phyloP scores from a whole-genome alignment of 306 rosid genomes.

The Lathyrus tuberosus region DNA sequence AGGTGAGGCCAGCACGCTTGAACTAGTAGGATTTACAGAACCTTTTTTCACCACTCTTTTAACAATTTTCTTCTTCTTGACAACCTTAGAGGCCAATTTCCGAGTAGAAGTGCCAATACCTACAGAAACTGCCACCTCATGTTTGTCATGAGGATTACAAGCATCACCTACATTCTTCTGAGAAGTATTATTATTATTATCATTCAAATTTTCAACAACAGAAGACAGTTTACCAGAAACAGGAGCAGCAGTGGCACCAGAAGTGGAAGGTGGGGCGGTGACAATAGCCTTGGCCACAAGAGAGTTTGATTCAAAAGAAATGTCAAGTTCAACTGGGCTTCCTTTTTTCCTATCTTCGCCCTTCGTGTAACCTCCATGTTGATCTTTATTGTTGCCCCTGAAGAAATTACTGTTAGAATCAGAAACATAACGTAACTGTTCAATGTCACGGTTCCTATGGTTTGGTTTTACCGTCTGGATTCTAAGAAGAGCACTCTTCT shows the following conservation, averaged over 20 bases:
- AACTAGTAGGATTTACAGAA: slow-evolving; percentile 42
- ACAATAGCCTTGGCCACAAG: slow-evolving; percentile 84
- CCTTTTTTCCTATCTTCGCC: slow-evolving; percentile 50
- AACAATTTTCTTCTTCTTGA: slow-evolving; percentile 70
- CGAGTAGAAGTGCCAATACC: slow-evolving; percentile 31
- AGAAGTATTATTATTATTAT: slow-evolving; percentile 27
- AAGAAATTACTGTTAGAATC: slow-evolving; percentile 49
- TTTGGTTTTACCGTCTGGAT: slow-evolving; percentile 63
- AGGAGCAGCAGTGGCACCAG: slow-evolving; percentile 24
- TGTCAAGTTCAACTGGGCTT: slow-evolving; percentile 79
- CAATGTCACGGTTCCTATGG: slow-evolving; percentile 61
- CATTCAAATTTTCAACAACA: slow-evolving; percentile 31
- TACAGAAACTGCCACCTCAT: slow-evolving; percentile 37
- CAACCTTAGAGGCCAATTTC: slow-evolving; percentile 46
- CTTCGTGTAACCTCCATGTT: slow-evolving; percentile 46
- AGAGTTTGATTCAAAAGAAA: slow-evolving; percentile 81
- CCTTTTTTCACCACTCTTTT: slow-evolving; percentile 72
- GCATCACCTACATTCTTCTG: slow-evolving; percentile 40
- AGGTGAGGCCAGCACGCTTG: slow-evolving; percentile 38
- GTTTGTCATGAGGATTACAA: slow-evolving; percentile 41
- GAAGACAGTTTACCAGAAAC: slow-evolving; percentile 37
- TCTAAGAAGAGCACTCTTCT: slow-evolving; percentile 92
- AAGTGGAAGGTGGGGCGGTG: slow-evolving; percentile 39
- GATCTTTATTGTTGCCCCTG: slow-evolving; percentile 64
- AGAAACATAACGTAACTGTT: slow-evolving; percentile 51